Base-by-base conservation (phyloP, 257 asterid species). In the Ophiorrhiza pumila region DNA sequence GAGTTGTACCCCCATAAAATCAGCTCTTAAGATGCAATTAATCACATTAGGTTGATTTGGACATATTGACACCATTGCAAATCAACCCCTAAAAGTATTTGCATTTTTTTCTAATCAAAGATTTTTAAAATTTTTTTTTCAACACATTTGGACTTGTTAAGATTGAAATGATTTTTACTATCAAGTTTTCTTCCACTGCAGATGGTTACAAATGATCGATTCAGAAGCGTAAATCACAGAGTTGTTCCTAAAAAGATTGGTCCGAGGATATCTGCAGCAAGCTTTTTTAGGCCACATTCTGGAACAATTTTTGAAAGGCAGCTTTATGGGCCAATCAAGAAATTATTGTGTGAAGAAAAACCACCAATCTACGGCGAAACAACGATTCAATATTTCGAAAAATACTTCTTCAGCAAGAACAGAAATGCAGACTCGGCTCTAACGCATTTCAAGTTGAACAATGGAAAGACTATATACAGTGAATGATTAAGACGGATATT, bases 281-380 rank as follows among this genome's bases (percentile, higher is more conserved):
- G 60, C 25, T 55, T 55, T 25, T 17, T 55, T 0, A 23, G 60
- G 32, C 60, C 60, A 23, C 60, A 55, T 0, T 55, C 9, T 10
- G 34, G 32, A n/a, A 32, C n/a, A 55, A 32, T 31, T 31, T 23
- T n/a, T 55, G 2, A n/a, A 4, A 8, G 17, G 5, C 32, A 32
- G 25, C 62, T 12, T 7, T 72, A 72, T 47, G 76, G 76, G n/a
- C 76, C 76, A 0, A 60, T 72, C 11, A 35, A 43, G 47, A 69
- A 72, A 31, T 43, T 72, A 15, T 23, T 60, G 49, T 72, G 61
- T 10, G 76, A 60, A 43, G 61, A 72, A 32, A 72, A 60, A 18
- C 76, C 70, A 2, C 60, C 70, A 2, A 0, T 72, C 31, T 72
- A 72, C 22, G 31, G 35, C 18, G 61, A 72, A 29, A 32, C 53